phyloP scores from a whole-genome alignment of 768 basidiomycete species.

The Trametes cingulata region DNA sequence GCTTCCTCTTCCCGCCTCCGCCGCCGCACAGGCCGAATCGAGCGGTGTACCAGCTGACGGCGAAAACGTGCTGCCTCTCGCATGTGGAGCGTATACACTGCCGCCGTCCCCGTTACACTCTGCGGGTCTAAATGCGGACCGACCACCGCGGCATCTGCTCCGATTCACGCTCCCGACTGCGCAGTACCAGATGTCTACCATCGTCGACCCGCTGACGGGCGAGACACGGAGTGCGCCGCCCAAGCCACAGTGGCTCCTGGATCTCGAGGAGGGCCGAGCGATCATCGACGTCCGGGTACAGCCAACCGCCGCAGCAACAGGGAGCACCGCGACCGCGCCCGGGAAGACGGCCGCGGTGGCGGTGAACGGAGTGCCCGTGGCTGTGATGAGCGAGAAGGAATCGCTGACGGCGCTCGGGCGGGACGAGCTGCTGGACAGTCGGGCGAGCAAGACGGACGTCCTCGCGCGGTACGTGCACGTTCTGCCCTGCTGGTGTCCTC shows the following conservation, averaged over 20 bases:
- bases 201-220: constrained; percentile 81
- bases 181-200: constrained; percentile 71
- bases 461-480: constrained; percentile 59
- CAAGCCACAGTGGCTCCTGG: constrained; percentile 72
- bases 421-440: constrained; percentile 76
- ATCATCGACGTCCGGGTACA: constrained; percentile 58
- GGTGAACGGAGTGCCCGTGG: constrained; percentile 42
- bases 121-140: constrained; percentile 56
- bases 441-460: constrained; percentile 62
- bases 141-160: constrained; percentile 69
- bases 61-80: constrained; percentile 48
- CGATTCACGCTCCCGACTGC: constrained; percentile 81
- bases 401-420: constrained; percentile 68
- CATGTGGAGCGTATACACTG: constrained; percentile 66
- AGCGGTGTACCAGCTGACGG: constrained; percentile 7
- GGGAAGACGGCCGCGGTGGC: constrained; percentile 41
- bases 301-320: constrained; percentile 41
- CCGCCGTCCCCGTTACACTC: constrained; percentile 84
- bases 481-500: constrained; percentile 8
- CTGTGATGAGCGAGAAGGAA: constrained; percentile 74
- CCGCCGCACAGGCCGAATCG: constrained; percentile 23
- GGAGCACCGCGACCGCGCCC: constrained; percentile 25
- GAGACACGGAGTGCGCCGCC: constrained; percentile 58
- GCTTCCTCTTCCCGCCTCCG: constrained; percentile 36
- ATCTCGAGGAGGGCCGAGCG: constrained; percentile 60